Evolutionary conservation across 202 grass and related monocot genomes (phyloP), one percentile per base, ranked within the genome.

Genomic region (Saccharum hybrid): DNA sequence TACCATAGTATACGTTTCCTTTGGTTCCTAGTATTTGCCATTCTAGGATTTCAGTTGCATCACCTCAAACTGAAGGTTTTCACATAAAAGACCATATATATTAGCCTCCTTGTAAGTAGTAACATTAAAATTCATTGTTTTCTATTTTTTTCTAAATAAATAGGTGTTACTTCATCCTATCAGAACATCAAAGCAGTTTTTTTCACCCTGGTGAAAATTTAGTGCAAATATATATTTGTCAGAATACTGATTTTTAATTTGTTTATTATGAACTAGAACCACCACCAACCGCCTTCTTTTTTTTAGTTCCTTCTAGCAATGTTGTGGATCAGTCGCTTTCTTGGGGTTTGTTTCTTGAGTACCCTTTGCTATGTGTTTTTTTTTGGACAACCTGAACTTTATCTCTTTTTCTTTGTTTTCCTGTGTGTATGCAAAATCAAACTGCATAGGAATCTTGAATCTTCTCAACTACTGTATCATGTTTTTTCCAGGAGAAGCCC

Each of bases 381-480:
- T 80, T 75, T 46, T 48, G 46, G 73, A 63, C 19, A 76, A 61
- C 16, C 40, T 49, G 33, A 16, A 28, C 22, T 82, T 54, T 77
- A 37, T 77, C 39, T 26, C 30, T 7, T 80, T 22, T 79, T 61
- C 62, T 39, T 66, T 37, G 59, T 14, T 15, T 14, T 10, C n/a
- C 23, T 69, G 34, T 60, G 1, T 43, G 9, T 14, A 48, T 13
- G 14, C 31, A 40, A 57, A 51, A 37, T n/a, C n/a, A 12, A 69
- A 70, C 64, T 87, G 71, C 64, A 69, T 6, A 87, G 63, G 88
- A 86, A 86, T 83, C 75, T 83, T 86, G 56, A 10, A 60, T 60
- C 56, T 23, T 60, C 8, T 60, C 56, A 60, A 23, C 21, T 30
- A 51, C 40, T 72, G 43, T 36, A 34, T 22, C 41, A 72, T 79